phyloP scores from a whole-genome alignment of 768 basidiomycete species.

The Mycena leptocephala region DNA sequence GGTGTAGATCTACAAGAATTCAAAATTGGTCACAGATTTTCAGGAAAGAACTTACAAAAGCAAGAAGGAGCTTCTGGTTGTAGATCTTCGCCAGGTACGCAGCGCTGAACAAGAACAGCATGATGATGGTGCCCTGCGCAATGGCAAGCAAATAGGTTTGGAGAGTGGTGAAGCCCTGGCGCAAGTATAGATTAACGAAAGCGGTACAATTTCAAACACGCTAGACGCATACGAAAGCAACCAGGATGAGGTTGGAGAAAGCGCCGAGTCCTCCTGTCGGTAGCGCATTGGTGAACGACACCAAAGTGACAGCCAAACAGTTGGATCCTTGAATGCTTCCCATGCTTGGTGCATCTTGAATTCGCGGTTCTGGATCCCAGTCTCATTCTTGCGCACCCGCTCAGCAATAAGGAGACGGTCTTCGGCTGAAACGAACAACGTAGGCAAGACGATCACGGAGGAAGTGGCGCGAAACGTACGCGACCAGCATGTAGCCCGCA shows the following conservation, averaged over 20 bases:
- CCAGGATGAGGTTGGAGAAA: conserved; percentile 69
- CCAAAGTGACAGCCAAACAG: conserved; percentile 63
- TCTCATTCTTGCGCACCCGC: conserved; percentile 67
- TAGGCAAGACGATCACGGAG: neutral
- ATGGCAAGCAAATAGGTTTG: conserved; percentile 71
- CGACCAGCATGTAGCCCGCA: conserved; percentile 65
- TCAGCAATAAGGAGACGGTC: conserved; percentile 66
- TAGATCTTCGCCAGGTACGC: conserved; percentile 59
- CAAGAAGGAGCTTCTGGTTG: conserved; percentile 63
- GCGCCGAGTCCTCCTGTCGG: conserved; percentile 66
- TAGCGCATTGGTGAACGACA: conserved; percentile 65
- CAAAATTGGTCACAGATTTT: neutral
- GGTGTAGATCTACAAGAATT: conserved; percentile 55
- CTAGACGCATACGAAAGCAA: conserved; percentile 54
- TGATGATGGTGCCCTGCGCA: conserved; percentile 60
- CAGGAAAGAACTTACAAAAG: conserved; percentile 51
- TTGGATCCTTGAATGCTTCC: conserved; percentile 64
- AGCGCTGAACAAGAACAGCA: conserved; percentile 60
- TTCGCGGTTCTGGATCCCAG: conserved; percentile 66
- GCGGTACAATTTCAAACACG: neutral
- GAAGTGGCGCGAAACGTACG: conserved; percentile 23
- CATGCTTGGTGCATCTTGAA: conserved; percentile 62
- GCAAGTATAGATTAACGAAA: neutral
- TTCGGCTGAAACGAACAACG: conserved; percentile 40
- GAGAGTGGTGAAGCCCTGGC: conserved; percentile 62